A percentile compares a stretch with the other conserved stretches of the same genome.
Evolutionary conservation across 2,329 filamentous ascomycete species (phyloP).

Genomic region (Xylariaceae sp.): DNA sequence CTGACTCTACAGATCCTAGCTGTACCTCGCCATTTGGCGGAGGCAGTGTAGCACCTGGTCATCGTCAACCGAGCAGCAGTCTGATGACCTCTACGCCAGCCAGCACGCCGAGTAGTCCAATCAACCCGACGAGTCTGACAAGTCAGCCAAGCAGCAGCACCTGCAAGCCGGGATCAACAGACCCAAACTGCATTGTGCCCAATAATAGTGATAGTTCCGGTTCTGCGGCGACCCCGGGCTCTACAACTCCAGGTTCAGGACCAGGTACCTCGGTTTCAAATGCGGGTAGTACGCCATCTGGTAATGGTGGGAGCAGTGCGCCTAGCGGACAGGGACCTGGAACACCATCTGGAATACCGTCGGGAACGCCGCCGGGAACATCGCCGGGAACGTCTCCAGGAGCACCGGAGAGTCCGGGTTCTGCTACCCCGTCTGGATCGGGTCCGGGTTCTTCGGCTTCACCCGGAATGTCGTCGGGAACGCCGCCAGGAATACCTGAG

Average conservation of each 20-base stretch:
- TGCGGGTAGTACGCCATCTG: slow-evolving; percentile 4
- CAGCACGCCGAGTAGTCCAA: background rate
- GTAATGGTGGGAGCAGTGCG: slow-evolving; percentile 10
- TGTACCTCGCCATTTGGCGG: slow-evolving; percentile 16
- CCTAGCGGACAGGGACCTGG: background rate
- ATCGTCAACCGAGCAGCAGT: slow-evolving; percentile 10
- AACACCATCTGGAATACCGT: background rate
- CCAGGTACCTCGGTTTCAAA: background rate
- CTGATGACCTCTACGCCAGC: background rate
- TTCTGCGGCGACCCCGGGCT: background rate
- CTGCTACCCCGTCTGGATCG: background rate
- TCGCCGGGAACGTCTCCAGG: too few relatives aligned
- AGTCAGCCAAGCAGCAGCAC: background rate
- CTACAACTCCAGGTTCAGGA: background rate
- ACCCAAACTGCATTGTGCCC: slow-evolving; percentile 15
- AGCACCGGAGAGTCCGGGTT: background rate
- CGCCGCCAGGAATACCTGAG: too few relatives aligned
- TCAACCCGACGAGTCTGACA: background rate
- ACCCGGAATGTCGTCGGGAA: too few relatives aligned
- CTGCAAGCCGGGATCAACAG: slow-evolving; percentile 15
- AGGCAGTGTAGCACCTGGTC: slow-evolving; percentile 10
- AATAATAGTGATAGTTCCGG: slow-evolving; percentile 6
- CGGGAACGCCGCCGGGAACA: too few relatives aligned
- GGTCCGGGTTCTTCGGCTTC: background rate
- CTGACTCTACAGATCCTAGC: slow-evolving; percentile 19